Conservation (phyloP, 2,329 filamentous ascomycete species). For the Aureobasidium sp. region DNA sequence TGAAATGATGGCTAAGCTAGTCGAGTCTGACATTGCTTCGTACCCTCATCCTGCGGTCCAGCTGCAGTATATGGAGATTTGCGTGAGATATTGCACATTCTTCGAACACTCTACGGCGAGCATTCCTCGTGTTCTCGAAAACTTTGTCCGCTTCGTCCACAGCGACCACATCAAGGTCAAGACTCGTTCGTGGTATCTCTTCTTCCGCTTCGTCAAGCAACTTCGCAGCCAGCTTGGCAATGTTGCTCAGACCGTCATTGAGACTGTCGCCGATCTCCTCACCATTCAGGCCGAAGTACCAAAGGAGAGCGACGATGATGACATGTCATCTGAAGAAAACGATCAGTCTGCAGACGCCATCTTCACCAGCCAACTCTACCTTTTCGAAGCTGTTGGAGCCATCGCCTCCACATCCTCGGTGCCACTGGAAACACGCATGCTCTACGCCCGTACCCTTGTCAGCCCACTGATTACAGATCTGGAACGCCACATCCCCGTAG, state of each 20-base stretch:
- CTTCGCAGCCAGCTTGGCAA: constrained; percentile 77
- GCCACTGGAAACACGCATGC: constrained; percentile 73
- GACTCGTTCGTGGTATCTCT: constrained; percentile 92
- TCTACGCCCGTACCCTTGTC: constrained; percentile 83
- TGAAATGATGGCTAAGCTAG: constrained; percentile 92
- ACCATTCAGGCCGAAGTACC: constrained; percentile 86
- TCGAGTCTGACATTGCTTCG: constrained; percentile 78
- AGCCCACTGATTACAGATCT: constrained; percentile 86
- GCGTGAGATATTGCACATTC: constrained; percentile 85
- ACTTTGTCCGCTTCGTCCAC: constrained; percentile 85
- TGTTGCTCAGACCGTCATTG: constrained; percentile 84
- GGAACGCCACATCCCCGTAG: constrained; percentile 67
- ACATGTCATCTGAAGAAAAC: constrained; percentile 91
- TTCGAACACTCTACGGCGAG: constrained; percentile 78
- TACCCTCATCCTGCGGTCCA: constrained; percentile 88
- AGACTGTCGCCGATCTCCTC: constrained; percentile 80
- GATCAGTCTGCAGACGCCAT: constrained; percentile 84
- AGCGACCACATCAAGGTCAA: constrained; percentile 81
- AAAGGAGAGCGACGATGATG: constrained; percentile 70
- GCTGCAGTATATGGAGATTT: constrained; percentile 97
- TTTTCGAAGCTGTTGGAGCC: constrained; percentile 91
- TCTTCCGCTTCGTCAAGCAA: constrained; percentile 86
- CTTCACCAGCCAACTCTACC: constrained; percentile 84
- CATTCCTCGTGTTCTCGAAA: constrained; percentile 81
- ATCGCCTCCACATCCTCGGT: constrained; percentile 77